phyloP scores from a whole-genome alignment of 2,329 filamentous ascomycete species.

The Pseudogymnoascus sp. region DNA sequence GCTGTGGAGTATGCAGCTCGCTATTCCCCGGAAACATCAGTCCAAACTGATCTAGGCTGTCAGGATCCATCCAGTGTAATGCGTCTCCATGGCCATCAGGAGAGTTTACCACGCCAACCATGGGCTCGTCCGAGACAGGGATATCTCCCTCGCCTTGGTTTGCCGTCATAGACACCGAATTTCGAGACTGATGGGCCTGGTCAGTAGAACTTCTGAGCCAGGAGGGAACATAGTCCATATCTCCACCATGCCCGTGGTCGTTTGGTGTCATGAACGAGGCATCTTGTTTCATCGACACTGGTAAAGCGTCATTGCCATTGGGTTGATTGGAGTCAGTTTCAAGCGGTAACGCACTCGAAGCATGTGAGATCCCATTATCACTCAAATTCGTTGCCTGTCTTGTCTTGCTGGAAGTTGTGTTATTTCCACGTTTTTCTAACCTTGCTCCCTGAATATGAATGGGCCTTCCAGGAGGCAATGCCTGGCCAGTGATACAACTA shows the following conservation, averaged over 20 bases:
- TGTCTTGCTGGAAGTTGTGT: not conserved
- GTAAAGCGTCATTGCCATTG: not conserved
- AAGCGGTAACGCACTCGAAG: not conserved
- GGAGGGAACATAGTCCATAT: not conserved
- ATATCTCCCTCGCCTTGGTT: not conserved
- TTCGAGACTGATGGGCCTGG: not conserved
- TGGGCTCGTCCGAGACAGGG: not conserved
- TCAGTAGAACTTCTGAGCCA: not conserved
- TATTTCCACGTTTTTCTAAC: not conserved
- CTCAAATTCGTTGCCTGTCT: not conserved
- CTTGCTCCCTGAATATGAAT: not conserved
- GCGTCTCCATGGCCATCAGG: not conserved
- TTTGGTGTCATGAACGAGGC: not conserved
- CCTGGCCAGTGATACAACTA: not conserved
- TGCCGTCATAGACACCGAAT: not conserved
- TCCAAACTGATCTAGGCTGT: not conserved
- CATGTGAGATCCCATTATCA: not conserved
- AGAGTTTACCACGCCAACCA: not conserved
- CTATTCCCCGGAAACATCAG: not conserved
- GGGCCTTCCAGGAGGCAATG: not conserved
- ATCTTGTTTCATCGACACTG: not conserved
- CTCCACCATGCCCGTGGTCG: not conserved
- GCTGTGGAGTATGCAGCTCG: not conserved
- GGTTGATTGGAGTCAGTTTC: not conserved
- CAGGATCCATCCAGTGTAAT: not conserved